Percentiles rank a stretch among this genome's conserved stretches.
Evolutionary conservation across 495 filamentous ascomycete species (phyloP).

Genomic region (Daldinia concentrica): DNA sequence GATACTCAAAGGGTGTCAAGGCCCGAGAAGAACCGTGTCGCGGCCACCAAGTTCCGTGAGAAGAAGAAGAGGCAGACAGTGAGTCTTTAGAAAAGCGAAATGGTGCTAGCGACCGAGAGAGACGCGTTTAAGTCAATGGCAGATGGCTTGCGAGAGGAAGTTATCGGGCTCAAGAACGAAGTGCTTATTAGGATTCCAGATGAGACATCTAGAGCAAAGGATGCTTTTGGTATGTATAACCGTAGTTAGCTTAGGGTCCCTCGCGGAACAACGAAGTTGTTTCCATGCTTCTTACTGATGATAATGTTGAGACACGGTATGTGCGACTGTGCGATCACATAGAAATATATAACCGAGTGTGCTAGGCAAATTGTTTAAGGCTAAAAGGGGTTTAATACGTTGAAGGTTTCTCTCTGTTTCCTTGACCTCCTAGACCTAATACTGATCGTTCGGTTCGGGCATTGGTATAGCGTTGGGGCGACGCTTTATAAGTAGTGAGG

Average conservation of each 20-base stretch:
- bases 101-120: neutral
- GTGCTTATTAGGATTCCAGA: neutral
- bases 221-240: too few relatives aligned
- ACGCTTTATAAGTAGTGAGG: neutral
- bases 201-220: too few relatives aligned
- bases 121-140: slow-evolving; percentile 10
- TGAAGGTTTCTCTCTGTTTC: neutral
- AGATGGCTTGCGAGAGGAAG: slow-evolving; percentile 17
- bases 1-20: neutral
- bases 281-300: too few relatives aligned
- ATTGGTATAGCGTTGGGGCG: neutral
- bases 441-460: neutral
- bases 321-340: slow-evolving; percentile 22
- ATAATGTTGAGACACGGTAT: slow-evolving; percentile 15
- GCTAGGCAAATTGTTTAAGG: slow-evolving; percentile 2
- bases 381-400: neutral
- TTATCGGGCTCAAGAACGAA: slow-evolving; percentile 25
- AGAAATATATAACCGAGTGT: slow-evolving; percentile 18
- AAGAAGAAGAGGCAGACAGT: slow-evolving; percentile 17
- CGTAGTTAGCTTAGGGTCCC: too few relatives aligned
- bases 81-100: slow-evolving; percentile 14
- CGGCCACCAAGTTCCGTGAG: slow-evolving; percentile 22
- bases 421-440: neutral
- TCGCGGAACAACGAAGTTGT: too few relatives aligned
- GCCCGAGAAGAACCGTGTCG: slow-evolving; percentile 25